phyloP scores from a whole-genome alignment of 768 basidiomycete species.

The Mycena belliarum region DNA sequence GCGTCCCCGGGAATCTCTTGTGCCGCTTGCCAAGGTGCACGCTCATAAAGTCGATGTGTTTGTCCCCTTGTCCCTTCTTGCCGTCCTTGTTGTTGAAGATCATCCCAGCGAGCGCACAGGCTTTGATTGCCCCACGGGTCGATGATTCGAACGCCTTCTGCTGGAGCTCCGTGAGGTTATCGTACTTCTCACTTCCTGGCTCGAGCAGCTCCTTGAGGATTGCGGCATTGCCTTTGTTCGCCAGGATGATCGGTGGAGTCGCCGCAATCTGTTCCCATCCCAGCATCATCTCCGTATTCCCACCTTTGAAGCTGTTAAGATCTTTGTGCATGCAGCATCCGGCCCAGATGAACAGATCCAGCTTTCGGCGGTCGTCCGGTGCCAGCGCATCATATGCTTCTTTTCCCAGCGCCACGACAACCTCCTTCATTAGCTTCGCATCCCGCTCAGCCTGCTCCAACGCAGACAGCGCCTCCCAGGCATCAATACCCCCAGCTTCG shows the following conservation, averaged over 20 bases:
- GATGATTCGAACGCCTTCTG: constrained; percentile 12
- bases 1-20: background rate
- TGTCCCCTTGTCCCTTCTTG: constrained; percentile 26
- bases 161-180: background rate
- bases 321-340: constrained; percentile 45
- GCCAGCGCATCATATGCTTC: constrained; percentile 23
- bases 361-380: constrained; percentile 13
- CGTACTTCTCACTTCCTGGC: background rate
- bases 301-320: constrained; percentile 34
- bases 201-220: constrained; percentile 12
- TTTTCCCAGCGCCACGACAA: constrained; percentile 24
- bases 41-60: constrained; percentile 3
- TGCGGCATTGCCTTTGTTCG: constrained; percentile 32
- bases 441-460: constrained; percentile 24
- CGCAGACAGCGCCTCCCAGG: constrained; percentile 25
- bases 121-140: constrained; percentile 23
- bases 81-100: constrained; percentile 29
- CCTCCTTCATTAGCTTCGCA: constrained; percentile 16
- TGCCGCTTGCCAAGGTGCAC: background rate
- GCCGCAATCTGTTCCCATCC: constrained; percentile 27
- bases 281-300: constrained; percentile 27
- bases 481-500: constrained; percentile 26
- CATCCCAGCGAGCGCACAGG: constrained; percentile 18
- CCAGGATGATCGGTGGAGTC: constrained; percentile 27
- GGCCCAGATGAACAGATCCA: constrained; percentile 35